A percentile compares a stretch with the other conserved stretches of the same genome.
Evolutionary conservation across 441 rosid species (phyloP).

Genomic region (Heliophila coronopifolia): DNA sequence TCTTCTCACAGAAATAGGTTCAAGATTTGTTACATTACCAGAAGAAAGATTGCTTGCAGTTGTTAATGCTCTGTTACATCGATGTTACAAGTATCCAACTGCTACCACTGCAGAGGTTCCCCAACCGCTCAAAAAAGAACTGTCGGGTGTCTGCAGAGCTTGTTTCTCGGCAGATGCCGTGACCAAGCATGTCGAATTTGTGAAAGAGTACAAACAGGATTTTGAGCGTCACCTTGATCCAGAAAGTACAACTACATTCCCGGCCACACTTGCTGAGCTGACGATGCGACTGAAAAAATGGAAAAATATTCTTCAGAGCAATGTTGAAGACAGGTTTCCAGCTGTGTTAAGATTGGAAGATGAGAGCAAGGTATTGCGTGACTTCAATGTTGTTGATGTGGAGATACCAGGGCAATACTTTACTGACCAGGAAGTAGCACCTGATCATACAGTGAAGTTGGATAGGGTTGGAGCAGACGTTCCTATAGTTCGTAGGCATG

Average conservation of each 20-base stretch:
- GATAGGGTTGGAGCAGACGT: slow-evolving; percentile 95
- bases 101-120: slow-evolving; percentile 99
- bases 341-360: slow-evolving; percentile 95
- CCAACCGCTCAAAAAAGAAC: slow-evolving; percentile 95
- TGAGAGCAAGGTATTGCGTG: slow-evolving; percentile 88
- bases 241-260: slow-evolving; percentile 85
- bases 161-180: slow-evolving; percentile 99
- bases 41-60: slow-evolving; percentile 98
- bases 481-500: slow-evolving; percentile 97
- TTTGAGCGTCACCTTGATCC: slow-evolving; percentile 98
- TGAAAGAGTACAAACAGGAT: slow-evolving; percentile 94
- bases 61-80: slow-evolving; percentile 96
- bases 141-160: slow-evolving; percentile 97
- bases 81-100: slow-evolving; percentile 97
- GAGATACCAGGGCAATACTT: slow-evolving; percentile 99
- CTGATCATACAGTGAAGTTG: slow-evolving; percentile 94
- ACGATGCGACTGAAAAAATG: slow-evolving; percentile 87
- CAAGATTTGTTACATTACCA: slow-evolving; percentile 92
- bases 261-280: slow-evolving; percentile 78
- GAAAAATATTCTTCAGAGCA: slow-evolving; percentile 97
- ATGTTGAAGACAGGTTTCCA: slow-evolving; percentile 95
- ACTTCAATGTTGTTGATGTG: slow-evolving; percentile 95
- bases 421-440: slow-evolving; percentile 93
- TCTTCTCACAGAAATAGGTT: slow-evolving; percentile 94
- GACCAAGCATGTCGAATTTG: slow-evolving; percentile 95